Evolutionary conservation across 805 yeast genomes (phyloP).

Genomic region (Candida silvicultrix): DNA sequence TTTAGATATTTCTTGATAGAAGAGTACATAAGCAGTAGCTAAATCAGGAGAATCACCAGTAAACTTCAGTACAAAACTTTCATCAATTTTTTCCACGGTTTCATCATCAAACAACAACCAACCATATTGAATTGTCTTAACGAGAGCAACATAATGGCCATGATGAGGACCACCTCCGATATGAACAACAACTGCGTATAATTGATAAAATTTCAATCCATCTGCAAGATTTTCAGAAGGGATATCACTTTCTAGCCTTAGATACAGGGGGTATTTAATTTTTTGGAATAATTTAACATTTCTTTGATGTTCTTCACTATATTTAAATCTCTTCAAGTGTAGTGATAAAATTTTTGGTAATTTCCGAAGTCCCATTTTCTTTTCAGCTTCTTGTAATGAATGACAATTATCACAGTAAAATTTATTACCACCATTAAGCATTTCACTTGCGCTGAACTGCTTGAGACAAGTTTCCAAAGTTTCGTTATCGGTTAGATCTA

Average conservation of each 20-base stretch:
- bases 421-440: slow-evolving; percentile 80
- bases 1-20: slow-evolving; percentile 60
- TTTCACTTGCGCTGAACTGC: slow-evolving; percentile 80
- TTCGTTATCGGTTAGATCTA: slow-evolving; percentile 73
- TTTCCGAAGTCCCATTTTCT: slow-evolving; percentile 72
- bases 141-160: slow-evolving; percentile 89
- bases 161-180: slow-evolving; percentile 98
- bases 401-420: slow-evolving; percentile 90
- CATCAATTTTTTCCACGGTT: slow-evolving; percentile 84
- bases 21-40: slow-evolving; percentile 87
- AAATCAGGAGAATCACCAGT: slow-evolving; percentile 85
- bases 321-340: slow-evolving; percentile 89
- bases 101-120: slow-evolving; percentile 97
- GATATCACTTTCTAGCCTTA: slow-evolving; percentile 48
- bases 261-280: slow-evolving; percentile 68
- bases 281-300: slow-evolving; percentile 84
- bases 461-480: slow-evolving; percentile 72
- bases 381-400: slow-evolving; percentile 89
- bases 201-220: slow-evolving; percentile 59
- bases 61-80: slow-evolving; percentile 73
- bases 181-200: slow-evolving; percentile 85
- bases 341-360: slow-evolving; percentile 76
- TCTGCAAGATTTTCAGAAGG: slow-evolving; percentile 43
- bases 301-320: slow-evolving; percentile 72
- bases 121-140: slow-evolving; percentile 70